A percentile compares a stretch with the other conserved stretches of the same genome.
Conservation (phyloP, 371 early-diverging fungal species). For the Mortierella sp. region DNA sequence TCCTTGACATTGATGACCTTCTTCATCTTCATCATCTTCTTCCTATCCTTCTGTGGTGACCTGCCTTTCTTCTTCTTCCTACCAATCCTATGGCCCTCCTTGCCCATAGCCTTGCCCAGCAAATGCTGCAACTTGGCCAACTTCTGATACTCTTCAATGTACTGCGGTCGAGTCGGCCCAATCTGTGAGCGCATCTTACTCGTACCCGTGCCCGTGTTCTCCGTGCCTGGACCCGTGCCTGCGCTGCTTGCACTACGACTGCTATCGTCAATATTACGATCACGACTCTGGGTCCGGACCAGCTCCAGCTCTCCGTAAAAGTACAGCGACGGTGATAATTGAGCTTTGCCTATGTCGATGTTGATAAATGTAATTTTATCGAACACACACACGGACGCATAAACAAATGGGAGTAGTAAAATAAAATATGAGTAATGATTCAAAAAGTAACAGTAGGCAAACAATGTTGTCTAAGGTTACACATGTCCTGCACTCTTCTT, state of each 20-base stretch:
- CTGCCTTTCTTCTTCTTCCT: background rate
- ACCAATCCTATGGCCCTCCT: background rate
- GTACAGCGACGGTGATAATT: slow-evolving; percentile 35
- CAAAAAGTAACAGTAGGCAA: no score
- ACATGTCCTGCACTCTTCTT: background rate
- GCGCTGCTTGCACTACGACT: background rate
- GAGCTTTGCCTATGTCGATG: slow-evolving; percentile 11
- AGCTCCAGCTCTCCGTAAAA: slow-evolving; percentile 47
- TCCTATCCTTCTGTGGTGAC: background rate
- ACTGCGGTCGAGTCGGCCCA: slow-evolving; percentile 27
- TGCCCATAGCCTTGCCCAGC: slow-evolving; percentile 3
- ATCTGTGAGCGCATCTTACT: slow-evolving; percentile 19
- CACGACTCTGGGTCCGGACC: slow-evolving; percentile 25
- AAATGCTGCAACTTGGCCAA: slow-evolving; percentile 3
- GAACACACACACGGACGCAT: background rate
- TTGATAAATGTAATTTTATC: background rate
- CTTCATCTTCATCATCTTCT: background rate
- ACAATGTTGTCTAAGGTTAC: background rate
- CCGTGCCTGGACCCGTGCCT: background rate
- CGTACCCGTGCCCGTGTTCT: background rate
- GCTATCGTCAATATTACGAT: slow-evolving; percentile 20
- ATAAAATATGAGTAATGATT: background rate
- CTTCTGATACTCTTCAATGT: slow-evolving; percentile 24
- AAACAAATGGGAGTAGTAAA: slow-evolving; percentile 5
- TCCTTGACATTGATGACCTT: background rate